Evolutionary conservation across 257 asterid species (phyloP), one percentile per base, ranked within the genome.

Genomic region (Prunella vulgaris): DNA sequence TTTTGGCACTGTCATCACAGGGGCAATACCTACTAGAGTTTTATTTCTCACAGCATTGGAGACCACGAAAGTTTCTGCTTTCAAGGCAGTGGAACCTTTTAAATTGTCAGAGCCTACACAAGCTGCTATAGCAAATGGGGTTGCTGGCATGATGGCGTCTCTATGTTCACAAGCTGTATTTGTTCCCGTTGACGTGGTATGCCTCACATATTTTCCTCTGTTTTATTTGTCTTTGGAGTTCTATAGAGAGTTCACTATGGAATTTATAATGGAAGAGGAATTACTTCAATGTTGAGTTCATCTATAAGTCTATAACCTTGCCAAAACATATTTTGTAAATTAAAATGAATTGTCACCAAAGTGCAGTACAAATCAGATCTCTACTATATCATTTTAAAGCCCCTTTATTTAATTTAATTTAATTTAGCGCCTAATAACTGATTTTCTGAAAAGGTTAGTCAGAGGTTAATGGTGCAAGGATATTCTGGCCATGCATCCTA

Each of bases 121-220:
- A 84, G 96, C 96, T 54, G 95, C 98, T 57, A 60, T 92, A 75
- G 95, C 98, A 53, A 92, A 87, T 79, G 98, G 96, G 22, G 77
- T 77, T 73, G 98, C 95, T 77, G 95, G 98, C 79, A 92, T 92
- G 98, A 17, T 73, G 73, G 95, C 92, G 13, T 92, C 98, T 66
- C 83, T 92, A 68, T 87, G 90, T 82, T 79, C 98, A 20, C 98
- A 92, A 76, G 83, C 94, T 72, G 85, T 85, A 21, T 92, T 89
- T 64, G 98, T 92, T 59, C 98, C 98, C 24, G 81, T 92, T 70
- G 98, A 92, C 69, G 93, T 89, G 93, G 98, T 92, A 92, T 76
- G 96, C 69, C 65, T 13, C 78, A 67, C 54, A 30, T 68, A 21
- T 20, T 52, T 57, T 20, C 54, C 46, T 66, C 40, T 9, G 21